Percentiles rank a stretch among this genome's conserved stretches.
These are phyloP conservation scores for Hyphodiscus hymeniophilus DNA, from an alignment of 495 filamentous ascomycete species.

Conservation along the genomic window DNA sequence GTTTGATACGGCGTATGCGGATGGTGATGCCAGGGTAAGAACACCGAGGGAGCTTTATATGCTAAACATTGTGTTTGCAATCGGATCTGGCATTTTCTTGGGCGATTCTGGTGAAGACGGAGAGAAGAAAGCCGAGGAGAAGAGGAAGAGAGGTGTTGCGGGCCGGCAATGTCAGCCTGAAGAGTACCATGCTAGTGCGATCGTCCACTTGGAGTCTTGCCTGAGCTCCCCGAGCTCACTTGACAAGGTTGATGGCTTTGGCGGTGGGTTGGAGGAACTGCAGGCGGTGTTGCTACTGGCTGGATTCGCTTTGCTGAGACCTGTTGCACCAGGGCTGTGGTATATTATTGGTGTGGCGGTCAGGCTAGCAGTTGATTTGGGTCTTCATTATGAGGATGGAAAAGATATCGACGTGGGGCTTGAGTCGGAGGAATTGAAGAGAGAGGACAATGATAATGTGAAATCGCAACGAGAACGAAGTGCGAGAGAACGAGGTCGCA, in stretches of 20 bases:
- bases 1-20: slow-evolving; percentile 68
- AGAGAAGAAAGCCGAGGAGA: slow-evolving; percentile 21
- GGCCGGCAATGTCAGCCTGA: slow-evolving; percentile 74
- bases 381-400: slow-evolving; percentile 87
- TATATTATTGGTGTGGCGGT: slow-evolving; percentile 94
- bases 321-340: slow-evolving; percentile 90
- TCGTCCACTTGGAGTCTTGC: slow-evolving; percentile 84
- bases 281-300: slow-evolving; percentile 87
- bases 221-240: slow-evolving; percentile 54
- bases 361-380: slow-evolving; percentile 82
- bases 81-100: slow-evolving; percentile 87
- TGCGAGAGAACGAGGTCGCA: slow-evolving; percentile 54
- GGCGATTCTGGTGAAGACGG: slow-evolving; percentile 45
- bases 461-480: slow-evolving; percentile 24
- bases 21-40: slow-evolving; percentile 52
- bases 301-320: slow-evolving; percentile 82
- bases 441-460: slow-evolving; percentile 22
- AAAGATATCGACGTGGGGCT: slow-evolving; percentile 49
- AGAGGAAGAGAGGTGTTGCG: slow-evolving; percentile 7
- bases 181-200: slow-evolving; percentile 91
- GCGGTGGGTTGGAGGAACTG: slow-evolving; percentile 80
- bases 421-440: slow-evolving; percentile 11
- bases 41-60: slow-evolving; percentile 82
- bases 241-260: slow-evolving; percentile 51
- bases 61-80: slow-evolving; percentile 96